A percentile compares a stretch with the other conserved stretches of the same genome.
Conservation (phyloP, 1,139 yeast species). For the Lodderomyces oxycetoniae region DNA sequence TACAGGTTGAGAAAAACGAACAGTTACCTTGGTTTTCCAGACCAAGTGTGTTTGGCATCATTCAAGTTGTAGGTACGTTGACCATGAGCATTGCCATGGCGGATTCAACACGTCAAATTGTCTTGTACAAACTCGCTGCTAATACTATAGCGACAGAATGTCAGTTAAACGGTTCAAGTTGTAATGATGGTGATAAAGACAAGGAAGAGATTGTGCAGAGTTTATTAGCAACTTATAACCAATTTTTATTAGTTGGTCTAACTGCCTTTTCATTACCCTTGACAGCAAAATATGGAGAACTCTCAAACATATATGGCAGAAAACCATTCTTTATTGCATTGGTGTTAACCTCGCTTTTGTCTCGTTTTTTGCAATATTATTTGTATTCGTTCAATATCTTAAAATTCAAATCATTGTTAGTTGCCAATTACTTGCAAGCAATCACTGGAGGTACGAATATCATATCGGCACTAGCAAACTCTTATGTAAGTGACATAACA, state of each 20-base stretch:
- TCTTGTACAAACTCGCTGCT: slow-evolving; percentile 32
- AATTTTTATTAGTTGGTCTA: slow-evolving; percentile 20
- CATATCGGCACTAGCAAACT: slow-evolving; percentile 45
- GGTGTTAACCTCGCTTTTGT: slow-evolving; percentile 22
- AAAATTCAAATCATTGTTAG: slow-evolving; percentile 27
- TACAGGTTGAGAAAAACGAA: slow-evolving; percentile 24
- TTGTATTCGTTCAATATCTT: slow-evolving; percentile 27
- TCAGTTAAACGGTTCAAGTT: too few species aligned
- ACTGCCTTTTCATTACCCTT: slow-evolving; percentile 30
- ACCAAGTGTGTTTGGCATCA: slow-evolving; percentile 31
- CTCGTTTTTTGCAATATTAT: slow-evolving; percentile 22
- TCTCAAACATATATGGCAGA: slow-evolving; percentile 64
- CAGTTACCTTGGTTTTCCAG: slow-evolving; percentile 30
- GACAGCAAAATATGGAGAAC: slow-evolving; percentile 47
- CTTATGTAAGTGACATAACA: slow-evolving; percentile 58
- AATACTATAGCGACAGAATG: slow-evolving; percentile 15
- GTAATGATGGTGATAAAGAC: too few species aligned
- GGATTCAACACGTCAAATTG: slow-evolving; percentile 25
- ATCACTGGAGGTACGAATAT: slow-evolving; percentile 51
- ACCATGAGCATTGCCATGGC: slow-evolving; percentile 26
- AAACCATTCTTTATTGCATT: slow-evolving; percentile 34
- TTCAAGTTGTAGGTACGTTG: slow-evolving; percentile 22
- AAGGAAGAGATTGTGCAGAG: slow-evolving; percentile 34
- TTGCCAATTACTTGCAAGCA: slow-evolving; percentile 35
- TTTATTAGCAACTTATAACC: slow-evolving; percentile 28